Conservation (phyloP, 805 yeast species). For the Lipomyces chichibuensis region DNA sequence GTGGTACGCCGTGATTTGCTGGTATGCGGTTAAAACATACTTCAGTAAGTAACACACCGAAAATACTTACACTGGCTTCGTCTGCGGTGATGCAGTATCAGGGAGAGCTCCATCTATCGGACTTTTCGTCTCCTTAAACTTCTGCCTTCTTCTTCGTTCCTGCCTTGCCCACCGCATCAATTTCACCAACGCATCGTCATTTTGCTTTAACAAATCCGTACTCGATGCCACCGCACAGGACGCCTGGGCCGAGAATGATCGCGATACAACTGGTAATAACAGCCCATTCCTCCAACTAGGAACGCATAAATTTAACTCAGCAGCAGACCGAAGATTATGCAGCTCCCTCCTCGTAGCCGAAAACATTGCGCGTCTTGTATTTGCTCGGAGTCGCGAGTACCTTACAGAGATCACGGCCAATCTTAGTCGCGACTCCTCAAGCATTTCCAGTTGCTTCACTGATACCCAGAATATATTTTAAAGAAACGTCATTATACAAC, state of each 20-base stretch:
- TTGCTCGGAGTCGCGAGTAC: neutral
- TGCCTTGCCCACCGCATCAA: neutral
- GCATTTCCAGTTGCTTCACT: neutral
- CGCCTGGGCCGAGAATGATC: neutral
- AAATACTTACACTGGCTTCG: neutral
- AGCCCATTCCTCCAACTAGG: neutral
- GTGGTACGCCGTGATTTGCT: neutral
- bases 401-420: neutral
- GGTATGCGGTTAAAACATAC: neutral
- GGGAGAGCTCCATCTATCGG: neutral
- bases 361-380: neutral
- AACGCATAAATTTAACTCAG: neutral
- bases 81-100: neutral
- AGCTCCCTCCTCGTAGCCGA: neutral
- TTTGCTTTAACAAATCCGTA: neutral
- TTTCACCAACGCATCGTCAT: neutral
- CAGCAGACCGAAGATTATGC: neutral
- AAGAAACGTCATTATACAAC: neutral
- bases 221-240: neutral
- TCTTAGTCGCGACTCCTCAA: neutral
- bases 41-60: neutral
- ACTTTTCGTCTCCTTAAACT: neutral
- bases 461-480: neutral
- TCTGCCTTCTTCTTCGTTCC: neutral
- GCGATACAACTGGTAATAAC: neutral